A percentile compares a stretch with the other conserved stretches of the same genome.
Conservation (phyloP, 768 basidiomycete species). For the Mycena belliarum region DNA sequence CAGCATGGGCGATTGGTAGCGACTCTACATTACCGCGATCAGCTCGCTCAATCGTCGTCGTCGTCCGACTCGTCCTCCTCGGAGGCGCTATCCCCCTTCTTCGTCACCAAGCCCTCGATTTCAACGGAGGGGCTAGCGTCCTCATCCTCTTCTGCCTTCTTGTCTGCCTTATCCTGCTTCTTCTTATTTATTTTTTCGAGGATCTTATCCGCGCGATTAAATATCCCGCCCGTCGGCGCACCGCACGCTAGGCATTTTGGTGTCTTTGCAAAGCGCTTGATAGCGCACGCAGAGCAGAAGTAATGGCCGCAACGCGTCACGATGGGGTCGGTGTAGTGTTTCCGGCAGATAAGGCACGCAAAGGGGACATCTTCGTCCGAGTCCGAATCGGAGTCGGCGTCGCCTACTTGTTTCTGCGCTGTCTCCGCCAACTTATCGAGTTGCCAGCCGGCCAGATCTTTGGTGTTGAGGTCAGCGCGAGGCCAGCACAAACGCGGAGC, state of each 20-base stretch:
- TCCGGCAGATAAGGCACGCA: constrained; percentile 96
- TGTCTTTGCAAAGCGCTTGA: constrained; percentile 91
- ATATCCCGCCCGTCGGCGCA: constrained; percentile 90
- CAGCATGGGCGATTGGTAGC: constrained; percentile 8
- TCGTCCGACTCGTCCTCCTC: constrained; percentile 31
- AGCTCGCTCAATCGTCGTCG: constrained; percentile 30
- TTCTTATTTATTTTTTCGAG: constrained; percentile 83
- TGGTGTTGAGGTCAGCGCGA: constrained; percentile 4
- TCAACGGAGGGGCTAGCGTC: constrained; percentile 45
- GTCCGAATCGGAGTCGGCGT: constrained; percentile 66
- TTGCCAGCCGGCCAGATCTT: constrained; percentile 98
- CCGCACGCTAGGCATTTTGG: constrained; percentile 96
- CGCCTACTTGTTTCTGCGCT: constrained; percentile 61
- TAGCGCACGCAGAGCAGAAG: constrained; percentile 93
- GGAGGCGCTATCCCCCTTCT: constrained; percentile 31
- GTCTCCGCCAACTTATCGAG: constrained; percentile 89
- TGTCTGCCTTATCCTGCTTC: constrained; percentile 56
- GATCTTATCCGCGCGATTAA: constrained; percentile 93
- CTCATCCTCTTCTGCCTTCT: constrained; percentile 46
- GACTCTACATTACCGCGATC: constrained; percentile 22
- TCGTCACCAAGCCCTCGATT: constrained; percentile 58
- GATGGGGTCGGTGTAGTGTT: constrained; percentile 92
- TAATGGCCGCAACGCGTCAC: constrained; percentile 97
- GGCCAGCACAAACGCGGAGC: constrained; percentile 5
- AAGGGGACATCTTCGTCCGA: constrained; percentile 91